Conservation (phyloP, 164 flowering plant species). For the Stephania cephalantha region DNA sequence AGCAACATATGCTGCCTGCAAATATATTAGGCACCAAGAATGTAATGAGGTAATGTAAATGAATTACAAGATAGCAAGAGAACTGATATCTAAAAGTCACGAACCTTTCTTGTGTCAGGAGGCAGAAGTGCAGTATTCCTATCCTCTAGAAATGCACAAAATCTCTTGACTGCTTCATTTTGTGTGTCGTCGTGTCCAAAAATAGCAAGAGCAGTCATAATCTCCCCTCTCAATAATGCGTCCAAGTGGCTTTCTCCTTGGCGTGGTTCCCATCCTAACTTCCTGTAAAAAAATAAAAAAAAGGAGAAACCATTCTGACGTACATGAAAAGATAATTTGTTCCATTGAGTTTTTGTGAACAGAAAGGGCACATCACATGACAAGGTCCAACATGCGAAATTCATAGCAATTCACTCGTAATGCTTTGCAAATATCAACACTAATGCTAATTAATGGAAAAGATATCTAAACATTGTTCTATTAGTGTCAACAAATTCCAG, state of each 20-base stretch:
- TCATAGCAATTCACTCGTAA: too few relatives aligned
- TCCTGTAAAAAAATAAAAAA: conserved; percentile 36
- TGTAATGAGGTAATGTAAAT: neutral
- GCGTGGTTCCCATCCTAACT: conserved; percentile 87
- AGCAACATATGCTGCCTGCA: conserved; percentile 85
- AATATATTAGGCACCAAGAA: conserved; percentile 3
- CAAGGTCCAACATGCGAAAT: too few relatives aligned
- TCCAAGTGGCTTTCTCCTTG: conserved; percentile 83
- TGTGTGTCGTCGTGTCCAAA: conserved; percentile 67
- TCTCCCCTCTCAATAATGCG: conserved; percentile 90
- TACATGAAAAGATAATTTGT: conserved; percentile 7
- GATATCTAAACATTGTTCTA: too few relatives aligned
- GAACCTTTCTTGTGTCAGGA: conserved; percentile 83
- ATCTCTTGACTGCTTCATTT: conserved; percentile 68
- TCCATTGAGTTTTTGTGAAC: neutral
- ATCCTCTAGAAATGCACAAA: conserved; percentile 64
- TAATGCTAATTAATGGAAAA: too few relatives aligned
- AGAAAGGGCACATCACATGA: too few relatives aligned
- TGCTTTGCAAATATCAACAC: too few relatives aligned
- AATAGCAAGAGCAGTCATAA: conserved; percentile 72
- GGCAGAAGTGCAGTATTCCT: conserved; percentile 75
- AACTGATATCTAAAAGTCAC: neutral
- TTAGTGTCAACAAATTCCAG: too few relatives aligned
- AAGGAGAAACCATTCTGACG: conserved; percentile 1
- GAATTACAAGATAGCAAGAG: neutral